Evolutionary conservation across 2,329 filamentous ascomycete species (phyloP).

Genomic region (Whalleya microplaca): DNA sequence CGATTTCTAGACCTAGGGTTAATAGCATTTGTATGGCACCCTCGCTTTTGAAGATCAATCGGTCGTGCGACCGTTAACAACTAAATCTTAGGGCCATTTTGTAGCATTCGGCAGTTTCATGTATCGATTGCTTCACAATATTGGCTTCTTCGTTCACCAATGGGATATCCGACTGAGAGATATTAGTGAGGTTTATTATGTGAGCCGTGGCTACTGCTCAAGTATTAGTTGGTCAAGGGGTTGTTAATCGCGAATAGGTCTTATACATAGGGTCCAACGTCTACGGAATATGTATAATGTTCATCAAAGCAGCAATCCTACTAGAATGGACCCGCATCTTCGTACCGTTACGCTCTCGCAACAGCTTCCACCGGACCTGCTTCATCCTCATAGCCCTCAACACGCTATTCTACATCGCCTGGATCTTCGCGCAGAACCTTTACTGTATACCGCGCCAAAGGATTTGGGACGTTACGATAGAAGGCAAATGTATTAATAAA

Average conservation of each 20-base stretch:
- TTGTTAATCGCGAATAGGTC: slow-evolving; percentile 22
- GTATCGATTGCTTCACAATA: slow-evolving; percentile 31
- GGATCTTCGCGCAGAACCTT: slow-evolving; percentile 27
- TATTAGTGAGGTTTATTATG: slow-evolving; percentile 31
- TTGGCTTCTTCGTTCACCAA: slow-evolving; percentile 43
- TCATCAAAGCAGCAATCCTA: slow-evolving; percentile 47
- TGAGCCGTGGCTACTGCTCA: slow-evolving; percentile 20
- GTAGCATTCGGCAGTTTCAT: background rate
- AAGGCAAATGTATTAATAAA: slow-evolving; percentile 29
- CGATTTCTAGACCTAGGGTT: slow-evolving; percentile 13
- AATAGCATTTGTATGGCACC: slow-evolving; percentile 11
- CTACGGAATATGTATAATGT: slow-evolving; percentile 42
- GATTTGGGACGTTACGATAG: slow-evolving; percentile 33
- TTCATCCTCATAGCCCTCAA: slow-evolving; percentile 26
- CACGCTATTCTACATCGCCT: slow-evolving; percentile 20
- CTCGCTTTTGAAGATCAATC: slow-evolving; percentile 7
- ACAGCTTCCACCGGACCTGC: slow-evolving; percentile 30
- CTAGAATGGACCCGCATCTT: slow-evolving; percentile 45
- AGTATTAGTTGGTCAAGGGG: background rate
- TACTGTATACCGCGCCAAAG: slow-evolving; percentile 32
- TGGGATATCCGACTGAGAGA: slow-evolving; percentile 38
- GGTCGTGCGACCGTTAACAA: slow-evolving; percentile 8
- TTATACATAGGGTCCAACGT: slow-evolving; percentile 37
- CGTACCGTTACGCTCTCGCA: slow-evolving; percentile 32
- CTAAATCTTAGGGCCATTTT: slow-evolving; percentile 2